phyloP scores from a whole-genome alignment of 73 alveolate species.

The Paramecium primaurelia region DNA sequence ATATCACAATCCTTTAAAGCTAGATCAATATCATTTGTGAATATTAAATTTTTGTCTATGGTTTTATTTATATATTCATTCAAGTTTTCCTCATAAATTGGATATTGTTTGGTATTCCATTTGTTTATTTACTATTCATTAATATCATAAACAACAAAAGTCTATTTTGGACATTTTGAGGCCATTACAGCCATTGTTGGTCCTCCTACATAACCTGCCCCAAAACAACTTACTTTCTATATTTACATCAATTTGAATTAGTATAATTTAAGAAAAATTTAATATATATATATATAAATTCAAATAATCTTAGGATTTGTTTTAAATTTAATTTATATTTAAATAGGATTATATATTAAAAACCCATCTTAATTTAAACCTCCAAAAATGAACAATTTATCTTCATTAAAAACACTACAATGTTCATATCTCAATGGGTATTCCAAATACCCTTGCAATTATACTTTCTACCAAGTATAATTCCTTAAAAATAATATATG shows the following conservation, averaged over 20 bases:
- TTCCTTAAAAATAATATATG: background rate
- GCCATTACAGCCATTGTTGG: conserved; percentile 93
- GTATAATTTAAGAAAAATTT: background rate
- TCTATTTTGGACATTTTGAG: conserved; percentile 71
- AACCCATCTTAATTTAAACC: background rate
- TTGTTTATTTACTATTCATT: conserved; percentile 70
- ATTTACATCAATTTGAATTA: background rate
- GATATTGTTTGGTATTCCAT: conserved; percentile 65
- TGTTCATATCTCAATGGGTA: background rate
- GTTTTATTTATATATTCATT: background rate
- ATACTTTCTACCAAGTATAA: background rate
- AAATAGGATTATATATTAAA: background rate
- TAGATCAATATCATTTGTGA: conserved; percentile 73
- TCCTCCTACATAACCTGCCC: conserved; percentile 99
- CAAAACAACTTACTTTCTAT: conserved; percentile 80
- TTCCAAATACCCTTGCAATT: background rate
- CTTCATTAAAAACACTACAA: background rate
- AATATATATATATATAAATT: background rate
- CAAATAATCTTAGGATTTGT: background rate
- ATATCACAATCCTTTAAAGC: conserved; percentile 70
- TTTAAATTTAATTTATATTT: background rate
- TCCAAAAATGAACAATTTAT: background rate
- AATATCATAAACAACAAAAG: conserved; percentile 81
- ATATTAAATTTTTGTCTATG: conserved; percentile 67
- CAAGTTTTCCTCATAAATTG: background rate